Evolutionary conservation across 352 stramenopile genomes (phyloP).

Genomic region (Elongisporangium senticosum): DNA sequence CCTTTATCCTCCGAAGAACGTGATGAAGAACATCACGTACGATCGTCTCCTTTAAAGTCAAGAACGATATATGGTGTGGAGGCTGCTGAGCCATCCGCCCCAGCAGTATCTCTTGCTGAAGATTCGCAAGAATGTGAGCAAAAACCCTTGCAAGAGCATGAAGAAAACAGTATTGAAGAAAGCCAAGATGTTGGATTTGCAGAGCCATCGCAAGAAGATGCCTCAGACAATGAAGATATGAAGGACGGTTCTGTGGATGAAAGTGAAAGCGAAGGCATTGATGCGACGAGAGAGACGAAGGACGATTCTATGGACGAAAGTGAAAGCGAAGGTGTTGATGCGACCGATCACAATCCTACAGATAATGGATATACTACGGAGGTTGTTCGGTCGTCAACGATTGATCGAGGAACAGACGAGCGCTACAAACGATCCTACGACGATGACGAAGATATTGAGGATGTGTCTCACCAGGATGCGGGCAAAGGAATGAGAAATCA

Average conservation of each 20-base stretch:
- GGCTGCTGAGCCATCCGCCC: neutral
- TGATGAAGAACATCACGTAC: neutral
- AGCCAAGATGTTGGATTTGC: neutral
- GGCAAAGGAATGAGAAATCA: neutral
- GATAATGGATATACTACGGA: conserved; percentile 2
- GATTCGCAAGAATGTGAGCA: neutral
- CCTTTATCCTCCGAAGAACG: neutral
- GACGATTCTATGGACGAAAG: conserved; percentile 5
- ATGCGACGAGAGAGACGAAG: neutral
- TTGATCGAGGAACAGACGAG: conserved; percentile 44
- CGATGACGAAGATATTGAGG: conserved; percentile 9
- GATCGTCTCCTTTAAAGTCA: neutral
- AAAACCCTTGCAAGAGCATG: too few species aligned
- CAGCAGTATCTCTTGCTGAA: too few species aligned
- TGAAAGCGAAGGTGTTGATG: conserved; percentile 10
- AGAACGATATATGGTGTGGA: neutral
- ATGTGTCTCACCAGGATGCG: conserved; percentile 4
- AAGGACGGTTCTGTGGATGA: conserved; percentile 4
- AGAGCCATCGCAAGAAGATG: too few species aligned
- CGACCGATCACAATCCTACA: conserved; percentile 11
- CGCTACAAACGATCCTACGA: conserved; percentile 29
- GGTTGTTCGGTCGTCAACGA: conserved; percentile 23
- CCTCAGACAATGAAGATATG: neutral
- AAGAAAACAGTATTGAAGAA: neutral
- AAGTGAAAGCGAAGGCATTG: conserved; percentile 9